Evolutionary conservation across 2,329 filamentous ascomycete genomes (phyloP), one percentile per base, ranked within the genome.

Genomic region (Ascochyta viciae-villosae): DNA sequence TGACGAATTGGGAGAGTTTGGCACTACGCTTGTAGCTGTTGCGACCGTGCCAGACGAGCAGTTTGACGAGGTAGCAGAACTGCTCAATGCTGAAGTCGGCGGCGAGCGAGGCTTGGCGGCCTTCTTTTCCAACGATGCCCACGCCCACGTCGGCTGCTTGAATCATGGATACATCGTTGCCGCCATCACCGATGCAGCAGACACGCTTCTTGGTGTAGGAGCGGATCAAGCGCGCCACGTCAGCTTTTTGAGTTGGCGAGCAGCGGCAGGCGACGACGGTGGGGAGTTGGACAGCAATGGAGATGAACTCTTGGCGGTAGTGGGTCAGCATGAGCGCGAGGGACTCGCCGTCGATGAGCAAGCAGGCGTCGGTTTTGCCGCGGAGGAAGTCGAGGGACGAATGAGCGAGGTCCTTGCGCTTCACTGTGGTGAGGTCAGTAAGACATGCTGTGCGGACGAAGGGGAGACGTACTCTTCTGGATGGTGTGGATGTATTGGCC

Each of bases 91-190:
- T 95, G 76, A 99, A 99, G 75, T 99, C 95, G 10, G 95, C 96
- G 0, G 96, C 96, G 42, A 99, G 83, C 71, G 90, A 95, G 33
- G 95, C 95, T 80, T 99, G 95, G 22, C 91, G 87, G 31, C 95
- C 95, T 80, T 99, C 95, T 80, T 99, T 99, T 57, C 95, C 95
- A 0, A 98, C 95, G 60, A 99, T 99, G 58, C 95, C 95, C 24
- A 99, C 94, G 58, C 96, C 96, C 0, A 99, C 93, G 70, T 99
- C 95, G 0, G 96, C 95, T 7, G 95, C 94, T 80, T 98, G 95
- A 65, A 99, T 99, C 95, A 99, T 99, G 65, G 89, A 94, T 5
- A 99, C 95, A 74, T 99, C 96, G 77, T 99, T 99, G 67, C 96
- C 95, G 63, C 95, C 95, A 71, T 99, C 95, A 34, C 95, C 95